phyloP scores from a whole-genome alignment of 768 basidiomycete genomes.

The Xerocomellus dryophilus region DNA sequence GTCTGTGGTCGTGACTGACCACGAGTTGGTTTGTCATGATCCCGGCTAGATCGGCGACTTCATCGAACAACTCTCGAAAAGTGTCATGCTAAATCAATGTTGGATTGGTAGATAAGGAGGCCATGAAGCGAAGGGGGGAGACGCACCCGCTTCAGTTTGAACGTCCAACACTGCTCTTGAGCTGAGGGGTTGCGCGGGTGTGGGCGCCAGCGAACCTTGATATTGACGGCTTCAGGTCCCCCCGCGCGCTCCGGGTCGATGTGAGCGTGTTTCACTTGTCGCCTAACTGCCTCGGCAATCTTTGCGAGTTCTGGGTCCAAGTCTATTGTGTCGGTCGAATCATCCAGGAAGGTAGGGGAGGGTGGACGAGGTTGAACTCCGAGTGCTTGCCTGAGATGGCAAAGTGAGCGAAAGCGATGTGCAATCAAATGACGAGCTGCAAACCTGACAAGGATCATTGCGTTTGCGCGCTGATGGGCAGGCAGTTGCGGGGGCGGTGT shows the following conservation, averaged over 20 bases:
- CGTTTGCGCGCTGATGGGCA: conserved; percentile 49
- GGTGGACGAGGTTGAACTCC: conserved; percentile 38
- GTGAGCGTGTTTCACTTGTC: conserved; percentile 26
- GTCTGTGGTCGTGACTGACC: conserved; percentile 57
- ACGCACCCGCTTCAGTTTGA: conserved; percentile 58
- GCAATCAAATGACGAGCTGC: conserved; percentile 8
- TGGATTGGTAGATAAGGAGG: background rate
- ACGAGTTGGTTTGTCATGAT: conserved; percentile 53
- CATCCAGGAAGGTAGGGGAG: conserved; percentile 48
- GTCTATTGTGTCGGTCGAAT: conserved; percentile 47
- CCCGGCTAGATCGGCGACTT: conserved; percentile 56
- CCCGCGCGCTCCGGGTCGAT: conserved; percentile 28
- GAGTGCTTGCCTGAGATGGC: conserved; percentile 45
- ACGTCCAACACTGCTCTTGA: conserved; percentile 43
- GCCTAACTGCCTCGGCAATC: conserved; percentile 45
- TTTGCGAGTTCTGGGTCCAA: conserved; percentile 61
- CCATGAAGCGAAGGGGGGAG: background rate
- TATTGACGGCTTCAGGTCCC: conserved; percentile 39
- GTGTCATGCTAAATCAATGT: conserved; percentile 50
- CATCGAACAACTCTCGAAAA: conserved; percentile 64
- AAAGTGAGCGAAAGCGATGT: conserved; percentile 2
- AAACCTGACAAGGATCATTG: conserved; percentile 61
- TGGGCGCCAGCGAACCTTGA: conserved; percentile 62
- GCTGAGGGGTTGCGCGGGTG: conserved; percentile 54
- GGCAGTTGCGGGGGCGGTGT: conserved; percentile 72